Conservation (phyloP, 768 basidiomycete species). For the Rhodosporidiobolus odoratus region DNA sequence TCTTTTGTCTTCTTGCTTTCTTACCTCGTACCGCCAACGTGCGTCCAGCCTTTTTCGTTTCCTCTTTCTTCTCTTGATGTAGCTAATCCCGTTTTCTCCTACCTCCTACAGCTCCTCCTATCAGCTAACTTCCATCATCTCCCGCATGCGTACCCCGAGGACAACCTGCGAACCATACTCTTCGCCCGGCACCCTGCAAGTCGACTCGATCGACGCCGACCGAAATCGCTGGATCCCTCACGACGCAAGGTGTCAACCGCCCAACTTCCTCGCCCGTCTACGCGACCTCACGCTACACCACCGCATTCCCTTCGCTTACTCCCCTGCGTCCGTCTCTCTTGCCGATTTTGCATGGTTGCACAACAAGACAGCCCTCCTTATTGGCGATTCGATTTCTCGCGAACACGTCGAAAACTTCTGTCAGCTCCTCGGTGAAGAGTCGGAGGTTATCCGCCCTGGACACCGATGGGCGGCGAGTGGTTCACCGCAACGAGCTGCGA, state of each 20-base stretch:
- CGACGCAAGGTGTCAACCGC: constrained; percentile 36
- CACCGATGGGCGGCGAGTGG: constrained; percentile 26
- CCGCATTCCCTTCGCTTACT: not conserved
- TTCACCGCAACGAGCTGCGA: constrained; percentile 14
- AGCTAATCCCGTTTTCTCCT: no score
- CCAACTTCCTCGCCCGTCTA: constrained; percentile 34
- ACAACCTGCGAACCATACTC: constrained; percentile 35
- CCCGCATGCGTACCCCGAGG: constrained; percentile 14
- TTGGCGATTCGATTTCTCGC: constrained; percentile 42
- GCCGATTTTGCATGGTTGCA: constrained; percentile 37
- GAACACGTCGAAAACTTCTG: constrained; percentile 44
- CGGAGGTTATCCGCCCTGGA: constrained; percentile 34
- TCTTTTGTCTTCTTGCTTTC: constrained; percentile 24
- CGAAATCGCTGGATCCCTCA: constrained; percentile 31
- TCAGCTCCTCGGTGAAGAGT: constrained; percentile 41
- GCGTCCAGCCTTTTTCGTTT: not conserved
- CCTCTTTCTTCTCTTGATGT: no score
- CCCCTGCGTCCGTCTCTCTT: not conserved
- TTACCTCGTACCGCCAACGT: constrained; percentile 26
- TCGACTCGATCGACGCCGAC: constrained; percentile 36
- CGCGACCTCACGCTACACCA: constrained; percentile 21
- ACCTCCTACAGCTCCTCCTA: not conserved
- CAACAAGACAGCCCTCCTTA: constrained; percentile 39
- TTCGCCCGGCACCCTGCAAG: constrained; percentile 25
- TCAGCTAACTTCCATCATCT: constrained; percentile 2